Evolutionary conservation across 1,284 basidiomycete genomes (phyloP), one percentile per base, ranked within the genome.

Genomic region (Microbotryum lychnidis-dioicae): DNA sequence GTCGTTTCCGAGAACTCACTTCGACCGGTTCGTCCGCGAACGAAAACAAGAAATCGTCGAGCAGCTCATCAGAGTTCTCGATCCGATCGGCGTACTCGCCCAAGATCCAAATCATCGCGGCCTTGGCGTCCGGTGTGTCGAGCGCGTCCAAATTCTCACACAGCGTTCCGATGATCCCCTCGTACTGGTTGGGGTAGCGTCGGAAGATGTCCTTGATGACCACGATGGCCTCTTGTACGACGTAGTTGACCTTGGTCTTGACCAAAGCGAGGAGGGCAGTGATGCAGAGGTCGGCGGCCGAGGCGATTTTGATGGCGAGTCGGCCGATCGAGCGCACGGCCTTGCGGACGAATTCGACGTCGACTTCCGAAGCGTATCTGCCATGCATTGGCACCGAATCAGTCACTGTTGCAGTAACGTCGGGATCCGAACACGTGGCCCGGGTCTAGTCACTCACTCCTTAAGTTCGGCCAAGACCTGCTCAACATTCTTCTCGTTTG

Each of bases 171-270:
- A 98, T 97, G 71, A 98, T 87, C 51, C 87, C 88, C 77, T 97
- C 93, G 76, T 98, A 98, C 75, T 84, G 87, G 62, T 93, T 91
- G 23, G 96, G 96, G 77, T 98, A 98, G 69, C 92, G 84, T 65
- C 96, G 83, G 82, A 99, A 97, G 71, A 98, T 90, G 75, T 98
- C 96, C 77, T 92, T 97, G 79, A 90, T 94, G 62, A 98, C 94
- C 60, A 98, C 94, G 60, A 96, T 82, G 0, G 91, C 91, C 75
- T 99, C 96, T 76, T 98, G 96, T 6, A 97, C 91, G 56, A 98
- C 96, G 74, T 99, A 98, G 54, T 86, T 84, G 55, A 98, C 90
- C 73, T 96, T 90, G 31, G 89, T 94, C 72, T 94, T 87, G 69
- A 98, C 87, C 65, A 98, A 82, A 46, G 83, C 79, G 57, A 98